Evolutionary conservation across 129 eudicot genomes (phyloP), one percentile per base, ranked within the genome.

Genomic region (Ambrosia artemisiifolia): DNA sequence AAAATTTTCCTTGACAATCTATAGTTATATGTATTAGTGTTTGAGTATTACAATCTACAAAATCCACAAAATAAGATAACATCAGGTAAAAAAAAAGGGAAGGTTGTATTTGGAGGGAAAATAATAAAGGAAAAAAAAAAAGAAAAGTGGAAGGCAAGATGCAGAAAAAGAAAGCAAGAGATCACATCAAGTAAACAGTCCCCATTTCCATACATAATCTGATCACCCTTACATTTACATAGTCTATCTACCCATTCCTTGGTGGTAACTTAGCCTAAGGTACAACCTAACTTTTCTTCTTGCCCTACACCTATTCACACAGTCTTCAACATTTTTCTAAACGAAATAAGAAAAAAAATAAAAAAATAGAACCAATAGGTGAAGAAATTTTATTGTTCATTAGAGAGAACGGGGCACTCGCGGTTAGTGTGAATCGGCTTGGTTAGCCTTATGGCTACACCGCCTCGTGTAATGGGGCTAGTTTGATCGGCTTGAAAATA

Each of bases 161-260:
- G 69, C 53, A 65, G 72, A 54, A 56, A 76, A 67, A 76, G 74
- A 68, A 76, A 69, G 63, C 63, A 67, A 76, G 43, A 12, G 50
- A 76, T 68, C 69, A 57, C 80, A 76, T 76, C 80, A 76, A 57
- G 8, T 30, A 67, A 75, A 67, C 61, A 75, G 1, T 17, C 59
- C 24, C 12, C 59, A 51, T 51, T 51, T 51, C 28, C 59, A 66
- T 75, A 67, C 57, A 75, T 9, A 75, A 61, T 62, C 78, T 63
- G 51, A 47, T 63, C 70, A 63, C 18, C 71, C 36, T 64, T 51
- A 74, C 72, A 74, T 74, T 74, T 74, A 74, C 64, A 40, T 40
- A 40, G 44, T 10, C 44, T 40, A 40, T 40, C 28, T 49, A 11
- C 20, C 35, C 63, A 63, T 34, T 43, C 64, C 74, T 48, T 70